phyloP scores from a whole-genome alignment of 2,329 filamentous ascomycete genomes.

The Westerdykella ornata region DNA sequence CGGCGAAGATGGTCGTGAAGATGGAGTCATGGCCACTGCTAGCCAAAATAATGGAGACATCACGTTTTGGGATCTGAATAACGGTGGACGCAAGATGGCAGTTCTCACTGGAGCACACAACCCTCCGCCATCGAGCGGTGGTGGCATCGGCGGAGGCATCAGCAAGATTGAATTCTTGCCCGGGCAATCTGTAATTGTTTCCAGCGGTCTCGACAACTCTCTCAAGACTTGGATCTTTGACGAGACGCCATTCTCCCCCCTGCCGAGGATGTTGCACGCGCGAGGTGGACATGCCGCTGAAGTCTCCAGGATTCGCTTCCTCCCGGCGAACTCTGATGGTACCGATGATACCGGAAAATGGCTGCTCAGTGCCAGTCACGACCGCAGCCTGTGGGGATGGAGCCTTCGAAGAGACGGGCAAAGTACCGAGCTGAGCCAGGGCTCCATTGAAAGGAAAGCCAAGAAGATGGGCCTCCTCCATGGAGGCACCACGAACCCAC shows the following conservation, averaged over 20 bases:
- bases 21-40: slow-evolving; percentile 91
- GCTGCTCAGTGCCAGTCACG: slow-evolving; percentile 81
- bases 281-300: slow-evolving; percentile 85
- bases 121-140: slow-evolving; percentile 54
- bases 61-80: slow-evolving; percentile 92
- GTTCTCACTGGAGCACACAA: slow-evolving; percentile 84
- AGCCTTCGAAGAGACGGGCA: slow-evolving; percentile 91
- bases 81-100: slow-evolving; percentile 78
- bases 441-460: slow-evolving; percentile 76
- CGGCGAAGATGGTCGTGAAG: slow-evolving; percentile 71
- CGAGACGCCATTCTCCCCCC: slow-evolving; percentile 77
- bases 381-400: slow-evolving; percentile 93
- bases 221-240: slow-evolving; percentile 97
- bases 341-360: slow-evolving; percentile 86
- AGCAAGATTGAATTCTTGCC: slow-evolving; percentile 83
- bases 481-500: slow-evolving; percentile 50
- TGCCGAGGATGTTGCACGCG: slow-evolving; percentile 77
- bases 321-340: slow-evolving; percentile 84
- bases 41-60: slow-evolving; percentile 75
- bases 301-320: slow-evolving; percentile 73
- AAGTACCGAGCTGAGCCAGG: slow-evolving; percentile 87
- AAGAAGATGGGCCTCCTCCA: slow-evolving; percentile 76
- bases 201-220: slow-evolving; percentile 87
- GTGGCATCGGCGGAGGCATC: slow-evolving; percentile 62
- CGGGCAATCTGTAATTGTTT: slow-evolving; percentile 83